Evolutionary conservation across 2,329 filamentous ascomycete species (phyloP).

Genomic region (Bipolaris victoriae): DNA sequence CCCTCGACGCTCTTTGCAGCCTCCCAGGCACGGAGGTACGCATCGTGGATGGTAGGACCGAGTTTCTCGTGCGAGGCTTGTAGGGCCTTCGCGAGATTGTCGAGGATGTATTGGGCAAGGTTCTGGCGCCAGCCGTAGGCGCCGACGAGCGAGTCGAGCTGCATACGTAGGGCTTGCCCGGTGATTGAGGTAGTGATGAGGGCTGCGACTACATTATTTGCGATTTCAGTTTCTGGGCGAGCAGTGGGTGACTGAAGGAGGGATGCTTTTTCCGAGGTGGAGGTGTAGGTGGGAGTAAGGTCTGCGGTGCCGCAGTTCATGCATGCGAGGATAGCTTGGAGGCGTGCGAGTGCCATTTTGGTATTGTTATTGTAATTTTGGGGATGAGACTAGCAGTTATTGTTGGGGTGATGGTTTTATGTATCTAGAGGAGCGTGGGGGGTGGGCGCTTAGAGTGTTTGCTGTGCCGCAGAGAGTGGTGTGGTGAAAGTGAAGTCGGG

Average conservation of each 20-base stretch:
- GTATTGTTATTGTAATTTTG: background rate
- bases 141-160: slow-evolving; percentile 36
- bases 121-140: slow-evolving; percentile 40
- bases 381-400: background rate
- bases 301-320: slow-evolving; percentile 13
- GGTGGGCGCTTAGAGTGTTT: background rate
- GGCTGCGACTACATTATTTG: slow-evolving; percentile 25
- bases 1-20: slow-evolving; percentile 30
- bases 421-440: background rate
- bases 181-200: slow-evolving; percentile 26
- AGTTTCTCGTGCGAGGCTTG: slow-evolving; percentile 30
- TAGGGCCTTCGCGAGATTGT: slow-evolving; percentile 33
- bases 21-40: slow-evolving; percentile 32
- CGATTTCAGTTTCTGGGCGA: slow-evolving; percentile 21
- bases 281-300: background rate
- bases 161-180: slow-evolving; percentile 22
- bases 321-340: slow-evolving; percentile 24
- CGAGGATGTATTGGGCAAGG: slow-evolving; percentile 38
- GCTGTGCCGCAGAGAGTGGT: background rate
- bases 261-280: slow-evolving; percentile 23
- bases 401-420: background rate
- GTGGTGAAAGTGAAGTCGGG: background rate
- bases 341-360: slow-evolving; percentile 13
- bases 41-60: slow-evolving; percentile 28
- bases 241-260: slow-evolving; percentile 4